Percentiles rank a stretch among this genome's conserved stretches.
These are phyloP conservation scores for Cercospora nicotianae DNA, from an alignment of 2,329 filamentous ascomycete genomes.

Conservation along the genomic window DNA sequence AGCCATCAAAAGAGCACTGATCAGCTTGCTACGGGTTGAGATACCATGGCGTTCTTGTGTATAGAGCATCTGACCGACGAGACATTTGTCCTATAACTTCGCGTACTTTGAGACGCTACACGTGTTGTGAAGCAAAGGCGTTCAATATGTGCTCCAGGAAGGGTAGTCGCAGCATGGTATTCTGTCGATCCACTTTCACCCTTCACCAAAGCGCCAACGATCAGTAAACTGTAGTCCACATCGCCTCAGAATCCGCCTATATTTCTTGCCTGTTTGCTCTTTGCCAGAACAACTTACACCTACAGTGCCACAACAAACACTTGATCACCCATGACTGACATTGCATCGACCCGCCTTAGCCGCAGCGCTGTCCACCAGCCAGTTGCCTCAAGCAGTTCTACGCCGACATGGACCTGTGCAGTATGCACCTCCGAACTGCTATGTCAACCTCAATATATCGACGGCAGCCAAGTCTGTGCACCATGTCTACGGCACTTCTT, in stretches of 20 bases:
- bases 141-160: too few species aligned
- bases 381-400: constrained; percentile 4
- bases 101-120: too few species aligned
- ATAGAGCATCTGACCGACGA: too few species aligned
- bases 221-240: too few species aligned
- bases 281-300: neutral
- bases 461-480: constrained; percentile 10
- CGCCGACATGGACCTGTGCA: constrained; percentile 7
- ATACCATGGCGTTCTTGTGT: too few species aligned
- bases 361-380: neutral
- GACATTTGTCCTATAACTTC: too few species aligned
- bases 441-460: neutral
- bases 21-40: too few species aligned
- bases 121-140: too few species aligned
- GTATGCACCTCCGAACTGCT: constrained; percentile 10
- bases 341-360: neutral
- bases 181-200: neutral
- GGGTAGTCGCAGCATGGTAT: too few species aligned
- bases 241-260: neutral
- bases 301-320: neutral
- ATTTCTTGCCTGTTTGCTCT: neutral
- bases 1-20: too few species aligned
- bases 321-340: neutral
- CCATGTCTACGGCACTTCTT: constrained; percentile 24
- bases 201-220: neutral